These are phyloP conservation scores for Leucoagaricus sp. DNA, from an alignment of 1,284 basidiomycete species.

Conservation along the genomic window DNA sequence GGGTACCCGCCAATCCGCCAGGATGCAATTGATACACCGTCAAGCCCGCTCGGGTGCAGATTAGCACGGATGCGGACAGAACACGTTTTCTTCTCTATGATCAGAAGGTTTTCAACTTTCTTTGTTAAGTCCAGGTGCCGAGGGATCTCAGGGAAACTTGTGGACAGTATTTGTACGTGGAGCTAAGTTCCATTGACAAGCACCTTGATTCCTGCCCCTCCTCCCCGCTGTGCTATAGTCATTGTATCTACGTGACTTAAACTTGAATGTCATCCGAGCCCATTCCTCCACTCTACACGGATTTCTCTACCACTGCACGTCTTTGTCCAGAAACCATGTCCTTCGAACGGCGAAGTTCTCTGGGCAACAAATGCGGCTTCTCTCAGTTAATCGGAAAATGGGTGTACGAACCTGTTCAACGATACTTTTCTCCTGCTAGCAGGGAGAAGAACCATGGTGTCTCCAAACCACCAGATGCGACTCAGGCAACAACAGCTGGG, in stretches of 20 bases:
- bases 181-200: neutral
- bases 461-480: neutral
- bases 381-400: constrained; percentile 1
- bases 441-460: neutral
- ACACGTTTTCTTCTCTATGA: neutral
- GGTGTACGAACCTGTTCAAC: constrained; percentile 3
- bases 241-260: too few relatives aligned
- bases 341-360: neutral
- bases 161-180: neutral
- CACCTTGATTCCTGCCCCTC: neutral
- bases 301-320: too few relatives aligned
- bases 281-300: too few relatives aligned
- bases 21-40: too few relatives aligned
- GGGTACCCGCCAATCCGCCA: too few relatives aligned
- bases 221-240: too few relatives aligned
- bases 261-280: too few relatives aligned
- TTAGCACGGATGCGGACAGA: neutral
- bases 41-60: neutral
- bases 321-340: neutral
- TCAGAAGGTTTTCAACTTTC: neutral
- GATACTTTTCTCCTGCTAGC: constrained; percentile 7
- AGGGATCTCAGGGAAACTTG: too few relatives aligned
- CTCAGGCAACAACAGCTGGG: neutral
- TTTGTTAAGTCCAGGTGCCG: neutral
- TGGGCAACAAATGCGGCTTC: neutral